Evolutionary conservation across 2,329 filamentous ascomycete species (phyloP), one percentile per base, ranked within the genome.

Genomic region (Sphaerulina populicola): DNA sequence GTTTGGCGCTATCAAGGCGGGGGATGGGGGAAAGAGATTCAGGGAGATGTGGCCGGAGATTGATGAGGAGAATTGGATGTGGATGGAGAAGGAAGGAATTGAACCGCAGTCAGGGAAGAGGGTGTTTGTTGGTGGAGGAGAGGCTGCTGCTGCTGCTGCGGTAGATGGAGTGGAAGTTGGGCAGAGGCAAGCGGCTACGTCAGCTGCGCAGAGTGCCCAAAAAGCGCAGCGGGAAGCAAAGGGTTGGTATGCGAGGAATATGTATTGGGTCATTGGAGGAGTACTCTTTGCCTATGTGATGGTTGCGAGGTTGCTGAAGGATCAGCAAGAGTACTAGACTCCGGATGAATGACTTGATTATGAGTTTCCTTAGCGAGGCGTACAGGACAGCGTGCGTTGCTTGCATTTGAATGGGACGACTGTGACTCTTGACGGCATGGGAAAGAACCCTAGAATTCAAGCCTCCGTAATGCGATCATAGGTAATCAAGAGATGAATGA

Each of bases 21-120:
- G 93, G 18, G 93, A 98, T 65, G 90, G 90, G 10, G 93, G 93
- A 3, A 81, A 84, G 62, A 94, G 94, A 71, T 98, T 98, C 68
- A 79, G 82, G 50, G 75, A 79, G 9, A 88, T 97, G 71, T 98
- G 90, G 88, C 82, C 88, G 12, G 91, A 96, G 42, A 65, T 94
- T 18, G 89, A 98, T 66, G 74, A 79, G 57, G 87, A 93, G 73
- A 98, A 98, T 66, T 87, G 85, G 82, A 82, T 81, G 63, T 96
- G 88, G 88, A 94, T 98, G 77, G 81, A 81, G 65, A 82, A 88
- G 64, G 81, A 87, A 65, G 81, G 82, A 58, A 82, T 98, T 60
- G 88, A 98, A 68, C 72, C 79, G 5, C 73, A 74, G 8, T 95
- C 88, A 0, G 93, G 93, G 1, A 78, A 56, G 2, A 77, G 54